phyloP scores from a whole-genome alignment of 2,329 filamentous ascomycete genomes.

The Fusarium sulawesiense region DNA sequence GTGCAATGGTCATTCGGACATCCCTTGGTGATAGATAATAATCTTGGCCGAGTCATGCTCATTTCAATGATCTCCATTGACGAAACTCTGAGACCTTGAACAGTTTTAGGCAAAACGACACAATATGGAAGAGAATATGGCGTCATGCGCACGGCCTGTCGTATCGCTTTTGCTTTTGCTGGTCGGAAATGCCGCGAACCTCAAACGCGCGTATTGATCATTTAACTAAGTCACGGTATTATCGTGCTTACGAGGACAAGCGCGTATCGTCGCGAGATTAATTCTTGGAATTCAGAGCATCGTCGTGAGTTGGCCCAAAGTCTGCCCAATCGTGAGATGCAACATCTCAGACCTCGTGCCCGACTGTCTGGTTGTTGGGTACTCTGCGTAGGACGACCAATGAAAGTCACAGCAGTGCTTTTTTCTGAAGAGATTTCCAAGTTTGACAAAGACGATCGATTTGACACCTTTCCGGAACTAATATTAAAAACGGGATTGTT shows the following conservation, averaged over 20 bases:
- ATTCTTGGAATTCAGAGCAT: background rate
- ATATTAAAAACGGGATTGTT: rapidly evolving
- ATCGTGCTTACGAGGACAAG: no score
- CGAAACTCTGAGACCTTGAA: background rate
- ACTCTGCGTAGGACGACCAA: background rate
- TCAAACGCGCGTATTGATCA: background rate
- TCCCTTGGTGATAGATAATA: background rate
- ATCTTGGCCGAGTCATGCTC: background rate
- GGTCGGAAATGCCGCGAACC: background rate
- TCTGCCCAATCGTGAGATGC: background rate
- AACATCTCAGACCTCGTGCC: background rate
- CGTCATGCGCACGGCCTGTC: background rate
- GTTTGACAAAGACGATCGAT: background rate
- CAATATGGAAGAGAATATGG: background rate
- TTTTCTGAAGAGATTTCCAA: background rate
- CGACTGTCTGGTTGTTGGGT: background rate
- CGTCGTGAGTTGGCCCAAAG: no score
- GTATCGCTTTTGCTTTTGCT: background rate
- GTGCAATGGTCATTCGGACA: background rate
- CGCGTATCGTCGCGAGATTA: background rate
- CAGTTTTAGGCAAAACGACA: background rate
- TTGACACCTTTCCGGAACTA: background rate
- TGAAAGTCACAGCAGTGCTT: no score
- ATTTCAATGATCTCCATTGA: background rate
- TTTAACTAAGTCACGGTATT: no score